Conservation (phyloP, 306 rosid genomes). For the Vigna mungo region DNA sequence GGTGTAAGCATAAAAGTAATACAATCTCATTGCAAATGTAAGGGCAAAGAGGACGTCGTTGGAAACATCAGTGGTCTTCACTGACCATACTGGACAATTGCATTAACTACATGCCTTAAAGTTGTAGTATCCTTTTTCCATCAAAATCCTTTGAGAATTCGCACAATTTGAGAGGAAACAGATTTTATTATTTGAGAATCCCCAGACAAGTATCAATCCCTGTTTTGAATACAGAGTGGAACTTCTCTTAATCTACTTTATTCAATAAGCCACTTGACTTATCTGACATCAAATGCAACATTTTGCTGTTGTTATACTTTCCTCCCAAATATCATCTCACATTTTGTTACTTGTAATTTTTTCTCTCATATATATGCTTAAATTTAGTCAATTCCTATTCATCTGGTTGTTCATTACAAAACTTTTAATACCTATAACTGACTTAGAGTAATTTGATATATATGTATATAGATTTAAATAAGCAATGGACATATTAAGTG, state of each 20-base stretch:
- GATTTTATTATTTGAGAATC: not conserved
- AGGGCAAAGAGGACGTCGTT: not conserved
- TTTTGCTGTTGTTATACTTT: too few species aligned
- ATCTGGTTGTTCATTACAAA: too few species aligned
- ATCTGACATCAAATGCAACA: too few species aligned
- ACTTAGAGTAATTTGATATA: too few species aligned
- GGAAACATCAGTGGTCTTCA: not conserved
- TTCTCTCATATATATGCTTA: not conserved
- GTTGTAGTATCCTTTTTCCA: not conserved
- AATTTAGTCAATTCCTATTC: too few species aligned
- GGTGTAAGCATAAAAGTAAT: too few species aligned
- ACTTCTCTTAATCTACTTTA: not conserved
- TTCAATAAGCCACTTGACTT: too few species aligned
- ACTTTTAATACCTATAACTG: not conserved
- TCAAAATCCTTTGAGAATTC: not conserved
- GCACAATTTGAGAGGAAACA: not conserved
- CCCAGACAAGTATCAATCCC: not conserved
- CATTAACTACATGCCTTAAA: not conserved
- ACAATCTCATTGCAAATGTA: too few species aligned
- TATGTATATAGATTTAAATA: too few species aligned
- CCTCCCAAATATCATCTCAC: not conserved
- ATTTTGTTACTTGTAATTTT: not conserved
- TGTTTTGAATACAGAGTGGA: not conserved
- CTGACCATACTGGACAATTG: not conserved
- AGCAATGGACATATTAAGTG: slow-evolving; percentile 1